Evolutionary conservation across 352 stramenopile genomes (phyloP).

Genomic region (Globisporangium mamillatum): DNA sequence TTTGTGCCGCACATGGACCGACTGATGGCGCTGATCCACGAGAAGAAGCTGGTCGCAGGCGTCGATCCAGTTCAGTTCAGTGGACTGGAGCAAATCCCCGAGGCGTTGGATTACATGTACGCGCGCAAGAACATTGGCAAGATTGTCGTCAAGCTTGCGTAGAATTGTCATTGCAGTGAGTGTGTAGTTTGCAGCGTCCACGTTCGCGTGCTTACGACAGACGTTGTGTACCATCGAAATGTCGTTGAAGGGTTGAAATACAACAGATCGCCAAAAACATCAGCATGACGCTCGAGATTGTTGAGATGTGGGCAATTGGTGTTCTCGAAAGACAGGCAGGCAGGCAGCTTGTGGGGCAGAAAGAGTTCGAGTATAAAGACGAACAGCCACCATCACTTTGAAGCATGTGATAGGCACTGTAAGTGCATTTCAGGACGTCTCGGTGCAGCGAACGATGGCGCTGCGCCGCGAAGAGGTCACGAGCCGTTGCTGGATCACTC

Average conservation of each 20-base stretch:
- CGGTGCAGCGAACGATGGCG: conserved; percentile 1
- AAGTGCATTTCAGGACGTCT: conserved; percentile 3
- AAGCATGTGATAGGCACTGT: not conserved
- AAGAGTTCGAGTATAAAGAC: not conserved
- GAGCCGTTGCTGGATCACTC: conserved; percentile 3
- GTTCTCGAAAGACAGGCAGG: no score
- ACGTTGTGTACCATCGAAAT: no score
- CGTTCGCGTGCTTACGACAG: no score
- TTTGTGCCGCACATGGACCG: conserved; percentile 40
- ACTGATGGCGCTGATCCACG: conserved; percentile 43
- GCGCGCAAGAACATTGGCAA: conserved; percentile 43
- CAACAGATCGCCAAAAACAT: no score
- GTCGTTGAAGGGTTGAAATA: no score
- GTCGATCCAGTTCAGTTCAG: conserved; percentile 28
- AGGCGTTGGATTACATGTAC: conserved; percentile 42
- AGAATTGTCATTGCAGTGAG: not conserved
- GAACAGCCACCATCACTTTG: not conserved
- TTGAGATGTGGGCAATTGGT: no score
- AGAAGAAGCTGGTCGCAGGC: conserved; percentile 27
- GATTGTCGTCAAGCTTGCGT: conserved; percentile 40
- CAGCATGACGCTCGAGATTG: no score
- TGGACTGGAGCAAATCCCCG: conserved; percentile 31
- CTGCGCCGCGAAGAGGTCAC: not conserved
- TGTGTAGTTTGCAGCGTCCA: no score
- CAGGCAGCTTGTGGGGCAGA: no score